Evolutionary conservation across 257 asterid genomes (phyloP).

Genomic region (Solanum lignicaule): DNA sequence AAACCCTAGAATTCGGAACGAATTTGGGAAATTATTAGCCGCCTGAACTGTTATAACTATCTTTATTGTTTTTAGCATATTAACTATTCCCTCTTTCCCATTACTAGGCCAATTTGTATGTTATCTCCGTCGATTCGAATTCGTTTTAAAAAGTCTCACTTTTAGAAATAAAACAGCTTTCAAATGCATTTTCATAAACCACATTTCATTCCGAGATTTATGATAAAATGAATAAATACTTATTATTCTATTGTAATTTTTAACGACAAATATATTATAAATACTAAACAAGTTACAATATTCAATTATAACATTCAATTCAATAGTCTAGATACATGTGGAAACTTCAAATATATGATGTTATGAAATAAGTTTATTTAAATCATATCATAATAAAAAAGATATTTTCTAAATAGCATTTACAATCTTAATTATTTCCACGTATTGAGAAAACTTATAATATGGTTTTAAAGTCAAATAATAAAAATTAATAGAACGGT

Average conservation of each 20-base stretch:
- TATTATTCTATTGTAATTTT: too few species aligned
- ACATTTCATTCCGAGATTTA: neutral
- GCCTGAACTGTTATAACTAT: neutral
- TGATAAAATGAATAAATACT: too few species aligned
- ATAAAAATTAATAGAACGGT: neutral
- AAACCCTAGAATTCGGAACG: conserved; percentile 12
- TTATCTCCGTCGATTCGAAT: neutral
- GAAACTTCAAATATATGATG: neutral
- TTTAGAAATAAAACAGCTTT: neutral
- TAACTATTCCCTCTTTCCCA: neutral
- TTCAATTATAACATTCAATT: neutral
- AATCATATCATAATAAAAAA: neutral
- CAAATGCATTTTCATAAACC: too few species aligned
- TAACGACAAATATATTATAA: too few species aligned
- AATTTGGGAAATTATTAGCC: conserved; percentile 5
- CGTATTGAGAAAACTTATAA: neutral
- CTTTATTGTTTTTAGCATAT: neutral
- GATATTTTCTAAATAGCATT: neutral
- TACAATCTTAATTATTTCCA: neutral
- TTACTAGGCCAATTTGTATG: neutral
- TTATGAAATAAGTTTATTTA: neutral
- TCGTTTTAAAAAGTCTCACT: neutral
- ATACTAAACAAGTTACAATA: neutral
- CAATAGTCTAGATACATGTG: neutral
- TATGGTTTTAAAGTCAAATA: neutral